phyloP scores from a whole-genome alignment of 495 filamentous ascomycete genomes.

The Sporormia fimetaria region DNA sequence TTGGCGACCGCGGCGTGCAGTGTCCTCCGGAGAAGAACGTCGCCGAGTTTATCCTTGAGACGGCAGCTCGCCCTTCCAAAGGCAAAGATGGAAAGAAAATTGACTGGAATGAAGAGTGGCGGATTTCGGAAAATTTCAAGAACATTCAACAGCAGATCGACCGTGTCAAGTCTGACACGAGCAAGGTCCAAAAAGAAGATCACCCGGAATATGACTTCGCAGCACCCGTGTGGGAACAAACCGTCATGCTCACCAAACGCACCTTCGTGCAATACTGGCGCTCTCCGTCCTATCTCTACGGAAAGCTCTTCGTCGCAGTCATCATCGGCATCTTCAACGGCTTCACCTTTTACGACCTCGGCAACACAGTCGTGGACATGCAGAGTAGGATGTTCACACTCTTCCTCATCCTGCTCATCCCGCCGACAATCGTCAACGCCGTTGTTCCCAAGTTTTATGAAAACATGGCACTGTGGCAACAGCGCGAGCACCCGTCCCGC shows the following conservation, averaged over 20 bases:
- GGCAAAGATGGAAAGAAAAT: constrained; percentile 41
- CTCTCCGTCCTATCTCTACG: constrained; percentile 59
- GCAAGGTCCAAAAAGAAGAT: constrained; percentile 35
- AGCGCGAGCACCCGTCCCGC: constrained; percentile 59
- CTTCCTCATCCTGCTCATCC: constrained; percentile 66
- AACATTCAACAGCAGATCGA: constrained; percentile 49
- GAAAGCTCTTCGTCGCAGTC: constrained; percentile 58
- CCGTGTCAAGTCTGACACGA: constrained; percentile 44
- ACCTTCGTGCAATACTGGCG: constrained; percentile 64
- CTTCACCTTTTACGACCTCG: constrained; percentile 77
- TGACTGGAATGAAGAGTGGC: constrained; percentile 67
- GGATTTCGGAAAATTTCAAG: constrained; percentile 45
- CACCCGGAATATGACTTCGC: constrained; percentile 48
- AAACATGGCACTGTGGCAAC: constrained; percentile 65
- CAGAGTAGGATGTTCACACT: constrained; percentile 70
- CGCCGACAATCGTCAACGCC: constrained; percentile 58
- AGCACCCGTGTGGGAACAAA: constrained; percentile 49
- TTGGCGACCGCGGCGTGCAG: constrained; percentile 47
- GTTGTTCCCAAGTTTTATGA: constrained; percentile 78
- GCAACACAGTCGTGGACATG: constrained; percentile 54
- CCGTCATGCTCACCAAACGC: constrained; percentile 49
- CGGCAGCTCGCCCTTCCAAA: constrained; percentile 51
- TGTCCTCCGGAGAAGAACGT: constrained; percentile 59
- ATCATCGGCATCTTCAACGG: constrained; percentile 48
- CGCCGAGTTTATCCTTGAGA: constrained; percentile 79